Conservation (phyloP, 768 basidiomycete species). For the Cyclocybe aegerita region DNA sequence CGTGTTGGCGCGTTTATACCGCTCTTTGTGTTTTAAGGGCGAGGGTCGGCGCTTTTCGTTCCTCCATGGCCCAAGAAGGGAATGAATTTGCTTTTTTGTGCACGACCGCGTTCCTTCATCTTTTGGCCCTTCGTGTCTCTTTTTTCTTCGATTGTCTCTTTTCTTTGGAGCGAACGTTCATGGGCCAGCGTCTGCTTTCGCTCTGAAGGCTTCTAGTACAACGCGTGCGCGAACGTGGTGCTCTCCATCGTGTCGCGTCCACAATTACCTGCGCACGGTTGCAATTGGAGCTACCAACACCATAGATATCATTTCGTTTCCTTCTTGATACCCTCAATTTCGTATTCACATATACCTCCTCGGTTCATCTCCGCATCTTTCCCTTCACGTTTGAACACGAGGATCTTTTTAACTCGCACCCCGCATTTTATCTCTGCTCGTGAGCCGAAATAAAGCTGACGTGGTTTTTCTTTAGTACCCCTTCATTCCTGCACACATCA, state of each 20-base stretch:
- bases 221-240: no score
- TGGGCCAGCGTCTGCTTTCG: no score
- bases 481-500: slow-evolving; percentile 92
- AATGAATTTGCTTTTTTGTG: no score
- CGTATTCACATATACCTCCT: neutral
- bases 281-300: no score
- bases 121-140: neutral
- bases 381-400: neutral
- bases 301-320: neutral
- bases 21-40: no score
- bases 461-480: slow-evolving; percentile 62
- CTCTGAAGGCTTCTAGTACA: no score
- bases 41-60: no score
- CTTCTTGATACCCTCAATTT: neutral
- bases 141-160: neutral
- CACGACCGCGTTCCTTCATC: neutral
- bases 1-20: no score
- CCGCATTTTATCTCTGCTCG: neutral
- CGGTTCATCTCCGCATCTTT: neutral
- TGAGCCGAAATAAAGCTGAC: neutral
- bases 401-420: neutral
- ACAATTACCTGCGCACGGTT: no score
- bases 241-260: no score
- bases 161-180: no score
- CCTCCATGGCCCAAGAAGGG: no score